Conservation (phyloP, 805 yeast genomes). For the Pichia cephalocereana region DNA sequence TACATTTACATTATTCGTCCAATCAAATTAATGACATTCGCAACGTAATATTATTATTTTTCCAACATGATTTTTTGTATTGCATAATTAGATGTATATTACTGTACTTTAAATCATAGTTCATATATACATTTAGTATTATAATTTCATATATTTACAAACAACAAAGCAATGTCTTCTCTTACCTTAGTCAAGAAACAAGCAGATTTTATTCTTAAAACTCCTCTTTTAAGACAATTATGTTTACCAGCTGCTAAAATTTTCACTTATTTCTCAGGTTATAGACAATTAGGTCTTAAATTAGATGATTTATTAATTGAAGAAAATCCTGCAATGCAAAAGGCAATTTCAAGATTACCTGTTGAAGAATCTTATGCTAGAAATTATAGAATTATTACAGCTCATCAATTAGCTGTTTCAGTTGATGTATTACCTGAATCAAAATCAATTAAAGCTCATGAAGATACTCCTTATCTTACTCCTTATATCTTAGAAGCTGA, state of each 20-base stretch:
- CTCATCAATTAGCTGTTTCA: constrained; percentile 78
- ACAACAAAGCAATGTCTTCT: constrained; percentile 34
- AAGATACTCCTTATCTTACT: constrained; percentile 72
- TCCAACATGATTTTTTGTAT: neutral
- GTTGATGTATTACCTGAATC: constrained; percentile 78
- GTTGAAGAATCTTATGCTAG: constrained; percentile 79
- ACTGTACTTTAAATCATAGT: too few relatives aligned
- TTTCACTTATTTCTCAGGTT: constrained; percentile 71
- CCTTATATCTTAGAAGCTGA: constrained; percentile 93
- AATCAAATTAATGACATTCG: neutral
- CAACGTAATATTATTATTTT: neutral
- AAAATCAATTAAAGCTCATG: constrained; percentile 70
- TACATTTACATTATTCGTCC: too few relatives aligned
- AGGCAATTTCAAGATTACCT: constrained; percentile 83
- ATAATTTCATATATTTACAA: too few relatives aligned
- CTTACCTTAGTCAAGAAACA: constrained; percentile 63
- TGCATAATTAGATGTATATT: too few relatives aligned
- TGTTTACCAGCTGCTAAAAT: constrained; percentile 72
- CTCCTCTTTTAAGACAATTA: constrained; percentile 69
- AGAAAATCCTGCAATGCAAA: constrained; percentile 80
- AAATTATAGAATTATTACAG: constrained; percentile 84
- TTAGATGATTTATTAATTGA: constrained; percentile 82
- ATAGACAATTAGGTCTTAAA: constrained; percentile 90
- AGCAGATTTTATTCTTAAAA: constrained; percentile 70
- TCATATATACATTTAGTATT: too few relatives aligned